Conservation (phyloP, 495 filamentous ascomycete species). For the Polyplosphaeria fusca region DNA sequence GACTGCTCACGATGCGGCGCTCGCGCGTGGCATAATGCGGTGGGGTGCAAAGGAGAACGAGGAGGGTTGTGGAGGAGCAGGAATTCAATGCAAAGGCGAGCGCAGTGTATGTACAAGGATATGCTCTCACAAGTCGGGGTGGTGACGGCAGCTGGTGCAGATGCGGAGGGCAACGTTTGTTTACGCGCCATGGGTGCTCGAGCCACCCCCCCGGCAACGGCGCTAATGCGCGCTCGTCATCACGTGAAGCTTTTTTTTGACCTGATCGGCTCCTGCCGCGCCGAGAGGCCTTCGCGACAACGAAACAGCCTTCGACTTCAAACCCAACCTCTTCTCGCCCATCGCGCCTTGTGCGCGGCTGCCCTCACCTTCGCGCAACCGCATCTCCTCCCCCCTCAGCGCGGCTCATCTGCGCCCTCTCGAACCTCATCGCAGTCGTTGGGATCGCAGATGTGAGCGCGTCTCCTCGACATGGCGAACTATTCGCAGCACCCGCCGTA, state of each 20-base stretch:
- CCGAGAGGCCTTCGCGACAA: background rate
- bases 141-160: slow-evolving; percentile 7
- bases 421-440: too few species aligned
- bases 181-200: slow-evolving; percentile 4
- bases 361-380: background rate
- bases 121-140: background rate
- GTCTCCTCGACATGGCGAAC: slow-evolving; percentile 23
- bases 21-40: slow-evolving; percentile 10
- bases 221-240: background rate
- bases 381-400: background rate
- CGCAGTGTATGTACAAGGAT: slow-evolving; percentile 23
- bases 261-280: background rate
- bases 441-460: too few species aligned
- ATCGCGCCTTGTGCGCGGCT: background rate
- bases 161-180: slow-evolving; percentile 11
- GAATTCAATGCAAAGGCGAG: background rate
- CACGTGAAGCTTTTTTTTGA: background rate
- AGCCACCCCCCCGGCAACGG: background rate
- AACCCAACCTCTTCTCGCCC: background rate
- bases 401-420: background rate
- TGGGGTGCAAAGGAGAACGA: background rate
- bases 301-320: too few species aligned
- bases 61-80: background rate
- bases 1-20: slow-evolving; percentile 7
- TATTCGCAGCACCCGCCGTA: slow-evolving; percentile 29